Evolutionary conservation across 768 basidiomycete species (phyloP).

Genomic region (Leccinum disarticulatum): DNA sequence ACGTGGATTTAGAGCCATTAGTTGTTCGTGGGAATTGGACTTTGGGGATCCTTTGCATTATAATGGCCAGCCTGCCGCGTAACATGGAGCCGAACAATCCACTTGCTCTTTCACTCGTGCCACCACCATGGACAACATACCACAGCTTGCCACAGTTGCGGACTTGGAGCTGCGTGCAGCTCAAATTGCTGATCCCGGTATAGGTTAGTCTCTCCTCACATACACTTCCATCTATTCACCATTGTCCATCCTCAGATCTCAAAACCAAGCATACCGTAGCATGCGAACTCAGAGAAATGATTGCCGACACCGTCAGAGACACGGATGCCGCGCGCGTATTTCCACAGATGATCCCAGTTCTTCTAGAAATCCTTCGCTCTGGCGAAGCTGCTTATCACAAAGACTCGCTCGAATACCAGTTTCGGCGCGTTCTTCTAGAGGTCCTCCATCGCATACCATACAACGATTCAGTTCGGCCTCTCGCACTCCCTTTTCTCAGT

Average conservation of each 20-base stretch:
- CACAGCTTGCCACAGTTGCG: conserved; percentile 44
- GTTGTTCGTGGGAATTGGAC: too few relatives aligned
- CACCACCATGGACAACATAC: conserved; percentile 42
- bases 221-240: background rate
- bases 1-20: conserved; percentile 26
- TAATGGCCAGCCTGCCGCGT: background rate
- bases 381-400: conserved; percentile 67
- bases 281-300: conserved; percentile 75
- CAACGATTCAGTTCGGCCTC: conserved; percentile 72
- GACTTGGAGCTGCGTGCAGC: conserved; percentile 74
- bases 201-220: conserved; percentile 44
- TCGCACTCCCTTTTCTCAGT: conserved; percentile 64
- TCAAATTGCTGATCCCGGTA: conserved; percentile 71
- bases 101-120: conserved; percentile 1
- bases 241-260: conserved; percentile 49
- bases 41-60: too few relatives aligned
- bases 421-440: conserved; percentile 85
- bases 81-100: conserved; percentile 27
- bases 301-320: conserved; percentile 71
- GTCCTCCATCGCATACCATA: conserved; percentile 86
- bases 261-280: conserved; percentile 69
- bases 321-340: conserved; percentile 68
- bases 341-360: conserved; percentile 68
- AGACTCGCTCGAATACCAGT: conserved; percentile 71
- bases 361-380: conserved; percentile 69